These are phyloP conservation scores for Galeopsis tetrahit DNA, from an alignment of 257 asterid genomes.

Conservation along the genomic window DNA sequence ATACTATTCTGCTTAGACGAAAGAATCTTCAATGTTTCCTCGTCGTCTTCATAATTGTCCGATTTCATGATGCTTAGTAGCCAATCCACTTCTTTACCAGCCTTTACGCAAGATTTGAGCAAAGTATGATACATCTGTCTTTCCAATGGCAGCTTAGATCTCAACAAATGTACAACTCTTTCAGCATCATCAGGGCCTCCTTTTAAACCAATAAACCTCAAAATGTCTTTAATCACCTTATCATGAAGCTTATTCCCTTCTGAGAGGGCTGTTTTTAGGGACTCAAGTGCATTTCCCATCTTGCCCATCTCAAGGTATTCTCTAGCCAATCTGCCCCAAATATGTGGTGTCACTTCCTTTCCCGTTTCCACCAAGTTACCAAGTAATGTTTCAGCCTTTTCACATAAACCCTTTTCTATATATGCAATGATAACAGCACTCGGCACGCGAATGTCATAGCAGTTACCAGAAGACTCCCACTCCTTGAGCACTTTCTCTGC, in stretches of 20 bases:
- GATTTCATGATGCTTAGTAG: conserved; percentile 48
- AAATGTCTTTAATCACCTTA: conserved; percentile 38
- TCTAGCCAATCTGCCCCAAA: conserved; percentile 62
- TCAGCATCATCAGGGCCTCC: conserved; percentile 45
- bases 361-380: conserved; percentile 45
- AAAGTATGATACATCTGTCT: conserved; percentile 50
- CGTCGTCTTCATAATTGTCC: conserved; percentile 52
- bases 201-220: conserved; percentile 50
- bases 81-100: conserved; percentile 47
- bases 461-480: conserved; percentile 80
- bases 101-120: conserved; percentile 39
- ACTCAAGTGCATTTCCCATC: conserved; percentile 50
- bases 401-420: conserved; percentile 52
- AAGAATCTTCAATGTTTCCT: conserved; percentile 55
- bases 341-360: conserved; percentile 43
- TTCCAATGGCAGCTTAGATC: conserved; percentile 34
- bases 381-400: conserved; percentile 68
- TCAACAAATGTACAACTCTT: conserved; percentile 44
- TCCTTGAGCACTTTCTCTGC: conserved; percentile 65
- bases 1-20: conserved; percentile 29
- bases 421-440: conserved; percentile 52
- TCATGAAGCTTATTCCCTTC: conserved; percentile 46
- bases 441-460: conserved; percentile 71
- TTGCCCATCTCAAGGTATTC: conserved; percentile 63
- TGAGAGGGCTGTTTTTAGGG: conserved; percentile 54